Conservation (phyloP, 2,329 filamentous ascomycete genomes). For the Phialophora chinensis region DNA sequence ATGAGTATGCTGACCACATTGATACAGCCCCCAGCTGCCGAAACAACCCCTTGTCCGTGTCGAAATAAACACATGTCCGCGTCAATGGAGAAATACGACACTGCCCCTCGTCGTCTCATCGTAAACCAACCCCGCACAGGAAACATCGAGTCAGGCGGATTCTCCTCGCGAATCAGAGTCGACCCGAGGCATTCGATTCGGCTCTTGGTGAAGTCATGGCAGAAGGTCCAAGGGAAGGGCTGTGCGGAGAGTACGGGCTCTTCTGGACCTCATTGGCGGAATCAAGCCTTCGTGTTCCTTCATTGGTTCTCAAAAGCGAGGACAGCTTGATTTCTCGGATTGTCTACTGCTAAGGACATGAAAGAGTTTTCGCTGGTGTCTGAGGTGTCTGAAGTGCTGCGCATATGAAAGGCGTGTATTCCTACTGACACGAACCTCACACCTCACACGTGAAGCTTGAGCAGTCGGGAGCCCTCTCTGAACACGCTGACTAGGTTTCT, state of each 20-base stretch:
- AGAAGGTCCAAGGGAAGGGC: background rate
- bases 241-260: background rate
- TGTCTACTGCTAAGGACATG: background rate
- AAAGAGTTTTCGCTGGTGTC: background rate
- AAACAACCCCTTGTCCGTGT: background rate
- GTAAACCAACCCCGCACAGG: slow-evolving; percentile 1
- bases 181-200: background rate
- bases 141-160: background rate
- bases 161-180: slow-evolving; percentile 3
- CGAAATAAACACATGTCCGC: background rate
- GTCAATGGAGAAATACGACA: background rate
- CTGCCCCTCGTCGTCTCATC: background rate
- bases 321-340: background rate
- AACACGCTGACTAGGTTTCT: background rate
- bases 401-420: too few relatives aligned
- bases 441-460: background rate
- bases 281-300: background rate
- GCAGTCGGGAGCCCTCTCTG: background rate
- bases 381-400: background rate
- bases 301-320: background rate
- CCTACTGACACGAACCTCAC: background rate
- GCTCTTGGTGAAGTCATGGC: background rate
- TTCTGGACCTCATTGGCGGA: background rate
- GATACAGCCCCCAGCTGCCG: too few relatives aligned
- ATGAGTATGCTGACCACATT: too few relatives aligned